Evolutionary conservation across 1,284 basidiomycete species (phyloP), one percentile per base, ranked within the genome.

Genomic region (Ustilago loliicola): DNA sequence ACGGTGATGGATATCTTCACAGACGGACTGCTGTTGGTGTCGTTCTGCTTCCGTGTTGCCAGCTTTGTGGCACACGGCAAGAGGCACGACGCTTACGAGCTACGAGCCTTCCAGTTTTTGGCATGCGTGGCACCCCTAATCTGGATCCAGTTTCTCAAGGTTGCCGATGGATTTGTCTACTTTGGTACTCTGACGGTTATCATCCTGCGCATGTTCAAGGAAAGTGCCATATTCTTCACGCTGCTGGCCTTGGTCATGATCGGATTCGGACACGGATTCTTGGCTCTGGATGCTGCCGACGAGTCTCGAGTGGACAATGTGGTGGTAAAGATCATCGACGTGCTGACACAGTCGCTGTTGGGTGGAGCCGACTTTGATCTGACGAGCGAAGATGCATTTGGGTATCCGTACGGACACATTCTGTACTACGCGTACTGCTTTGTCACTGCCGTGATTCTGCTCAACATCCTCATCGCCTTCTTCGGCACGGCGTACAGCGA

Each of bases 201-300:
- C 61, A 72, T 83, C n/a, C 61, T 83, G 15, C 90, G 93, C 15
- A 97, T 97, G 95, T 88, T 97, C 73, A 91, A 93, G 84, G 95
- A 98, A 87, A 95, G 93, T 10, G 91, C 93, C 34, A 62, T 58
- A 61, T 74, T 74, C 32, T 71, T 62, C 50, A 42, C 77, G 91
- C 88, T 95, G 34, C 88, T 96, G 8, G 93, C 91, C 6, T 89
- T 97, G 40, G 89, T 96, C 63, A 93, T 91, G 9, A 86, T 94
- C 42, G 95, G 95, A 1, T 97, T 97, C 84, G 89, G 90, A 21
- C 95, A 95, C 87, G 93, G 91, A 1, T 88, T 96, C 77, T 94
- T 93, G 83, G 95, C 95, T 1, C 88, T 97, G 30, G 95, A 97
- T 83, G 94, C 93, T 34, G 94, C 95, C 2, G 95, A 97, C 86